Percentiles rank a stretch among this genome's conserved stretches.
These are phyloP conservation scores for Onygena corvina DNA, from an alignment of 2,329 filamentous ascomycete genomes.

Conservation along the genomic window DNA sequence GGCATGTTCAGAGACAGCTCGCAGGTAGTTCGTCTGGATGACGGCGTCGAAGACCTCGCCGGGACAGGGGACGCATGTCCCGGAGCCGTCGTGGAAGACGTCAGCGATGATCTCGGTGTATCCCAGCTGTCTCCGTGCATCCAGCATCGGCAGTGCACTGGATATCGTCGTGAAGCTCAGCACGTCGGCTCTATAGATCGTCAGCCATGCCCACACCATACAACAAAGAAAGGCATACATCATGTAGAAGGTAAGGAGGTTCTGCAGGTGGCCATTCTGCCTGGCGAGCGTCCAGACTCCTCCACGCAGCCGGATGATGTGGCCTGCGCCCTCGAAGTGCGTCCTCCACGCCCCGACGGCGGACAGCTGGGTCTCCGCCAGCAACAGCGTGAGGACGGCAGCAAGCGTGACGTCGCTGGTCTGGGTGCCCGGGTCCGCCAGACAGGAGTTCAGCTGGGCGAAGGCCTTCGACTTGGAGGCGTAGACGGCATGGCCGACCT, in stretches of 20 bases:
- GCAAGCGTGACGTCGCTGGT: conserved; percentile 13
- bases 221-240: conserved; percentile 10
- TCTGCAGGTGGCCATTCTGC: conserved; percentile 7
- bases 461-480: conserved; percentile 13
- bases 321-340: conserved; percentile 17
- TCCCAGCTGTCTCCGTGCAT: conserved; percentile 11
- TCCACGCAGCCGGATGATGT: conserved; percentile 17
- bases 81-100: conserved; percentile 13
- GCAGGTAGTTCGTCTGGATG: conserved; percentile 16
- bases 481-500: conserved; percentile 12
- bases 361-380: conserved; percentile 15
- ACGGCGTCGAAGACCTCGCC: conserved; percentile 13
- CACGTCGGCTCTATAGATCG: conserved; percentile 14
- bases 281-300: conserved; percentile 13
- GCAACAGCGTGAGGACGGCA: conserved; percentile 13
- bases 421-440: conserved; percentile 10
- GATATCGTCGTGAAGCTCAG: conserved; percentile 12
- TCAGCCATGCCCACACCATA: no score
- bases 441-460: conserved; percentile 6
- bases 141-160: conserved; percentile 6
- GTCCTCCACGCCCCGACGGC: conserved; percentile 14
- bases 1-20: conserved; percentile 7
- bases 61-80: conserved; percentile 14
- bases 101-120: conserved; percentile 12
- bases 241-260: conserved; percentile 14